Percentiles rank a stretch among this genome's conserved stretches.
These are phyloP conservation scores for Trametes gibbosa DNA, from an alignment of 768 basidiomycete genomes.

Conservation along the genomic window DNA sequence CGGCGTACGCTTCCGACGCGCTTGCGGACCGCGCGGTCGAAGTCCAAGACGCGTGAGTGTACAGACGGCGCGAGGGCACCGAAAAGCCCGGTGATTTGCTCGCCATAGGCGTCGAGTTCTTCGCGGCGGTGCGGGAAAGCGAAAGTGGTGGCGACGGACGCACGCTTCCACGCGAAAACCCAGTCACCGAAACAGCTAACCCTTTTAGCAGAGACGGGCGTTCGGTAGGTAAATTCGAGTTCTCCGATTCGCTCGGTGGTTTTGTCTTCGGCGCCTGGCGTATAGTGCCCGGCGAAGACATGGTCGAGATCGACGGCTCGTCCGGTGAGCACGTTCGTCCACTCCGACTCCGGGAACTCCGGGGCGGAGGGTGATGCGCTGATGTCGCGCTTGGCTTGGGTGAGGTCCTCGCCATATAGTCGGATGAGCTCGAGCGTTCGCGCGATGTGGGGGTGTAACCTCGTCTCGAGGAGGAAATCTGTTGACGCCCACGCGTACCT, in stretches of 20 bases:
- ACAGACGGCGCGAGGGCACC: slow-evolving; percentile 14
- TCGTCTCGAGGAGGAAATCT: neutral
- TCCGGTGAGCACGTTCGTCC: slow-evolving; percentile 29
- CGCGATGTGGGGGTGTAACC: neutral
- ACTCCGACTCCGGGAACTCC: slow-evolving; percentile 27
- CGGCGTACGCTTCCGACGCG: slow-evolving; percentile 19
- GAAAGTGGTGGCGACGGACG: slow-evolving; percentile 20
- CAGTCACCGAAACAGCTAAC: slow-evolving; percentile 26
- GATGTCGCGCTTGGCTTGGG: slow-evolving; percentile 1
- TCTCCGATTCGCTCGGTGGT: slow-evolving; percentile 17
- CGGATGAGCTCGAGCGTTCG: neutral
- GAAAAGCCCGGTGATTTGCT: slow-evolving; percentile 29
- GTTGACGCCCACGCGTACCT: neutral
- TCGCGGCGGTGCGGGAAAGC: slow-evolving; percentile 27
- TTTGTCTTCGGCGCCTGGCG: slow-evolving; percentile 12
- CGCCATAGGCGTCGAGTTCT: slow-evolving; percentile 29
- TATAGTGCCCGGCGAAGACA: slow-evolving; percentile 24
- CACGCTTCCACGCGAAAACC: slow-evolving; percentile 24
- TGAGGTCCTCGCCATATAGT: no score
- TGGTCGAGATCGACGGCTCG: slow-evolving; percentile 30
- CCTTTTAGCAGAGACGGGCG: slow-evolving; percentile 11
- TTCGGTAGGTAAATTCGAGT: slow-evolving; percentile 15
- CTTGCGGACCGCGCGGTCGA: slow-evolving; percentile 32
- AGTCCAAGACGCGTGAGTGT: slow-evolving; percentile 26
- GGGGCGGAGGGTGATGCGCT: slow-evolving; percentile 1